phyloP scores from a whole-genome alignment of 176 grass and related monocot species.

The Paspalum vaginatum region DNA sequence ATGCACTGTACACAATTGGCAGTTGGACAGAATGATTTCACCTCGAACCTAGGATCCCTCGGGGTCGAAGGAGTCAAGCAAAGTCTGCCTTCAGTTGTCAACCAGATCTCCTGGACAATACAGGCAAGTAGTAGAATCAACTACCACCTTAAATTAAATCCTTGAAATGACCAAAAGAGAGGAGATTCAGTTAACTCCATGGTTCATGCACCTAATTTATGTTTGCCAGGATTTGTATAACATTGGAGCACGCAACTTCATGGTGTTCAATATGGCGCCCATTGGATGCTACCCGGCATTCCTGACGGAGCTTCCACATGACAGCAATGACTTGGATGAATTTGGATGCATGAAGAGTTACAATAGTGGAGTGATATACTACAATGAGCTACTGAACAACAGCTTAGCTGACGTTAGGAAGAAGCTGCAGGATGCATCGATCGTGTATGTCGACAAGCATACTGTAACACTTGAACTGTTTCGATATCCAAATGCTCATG shows the following conservation, averaged over 20 bases:
- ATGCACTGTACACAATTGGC: conserved; percentile 69
- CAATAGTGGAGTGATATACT: conserved; percentile 53
- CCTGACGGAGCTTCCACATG: conserved; percentile 45
- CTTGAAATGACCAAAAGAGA: not conserved
- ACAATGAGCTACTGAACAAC: conserved; percentile 58
- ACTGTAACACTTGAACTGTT: conserved; percentile 56
- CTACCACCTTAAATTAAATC: not conserved
- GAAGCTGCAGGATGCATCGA: conserved; percentile 36
- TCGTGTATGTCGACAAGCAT: conserved; percentile 60
- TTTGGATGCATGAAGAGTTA: conserved; percentile 68
- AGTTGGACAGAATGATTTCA: conserved; percentile 92
- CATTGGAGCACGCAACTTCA: conserved; percentile 57
- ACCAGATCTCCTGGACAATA: conserved; percentile 63
- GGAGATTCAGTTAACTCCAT: not conserved
- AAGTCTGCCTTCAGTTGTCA: conserved; percentile 59
- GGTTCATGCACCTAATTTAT: not conserved
- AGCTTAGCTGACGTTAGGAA: conserved; percentile 38
- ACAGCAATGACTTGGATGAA: conserved; percentile 43
- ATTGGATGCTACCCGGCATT: conserved; percentile 77
- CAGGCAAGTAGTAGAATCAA: conserved; percentile 32
- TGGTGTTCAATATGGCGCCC: conserved; percentile 72
- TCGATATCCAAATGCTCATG: conserved; percentile 49
- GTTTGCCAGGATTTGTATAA: conserved; percentile 59
- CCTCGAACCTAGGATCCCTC: conserved; percentile 55
- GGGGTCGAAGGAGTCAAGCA: conserved; percentile 45